These are phyloP conservation scores for Boechera stricta DNA, from an alignment of 345 rosid species.

Conservation along the genomic window DNA sequence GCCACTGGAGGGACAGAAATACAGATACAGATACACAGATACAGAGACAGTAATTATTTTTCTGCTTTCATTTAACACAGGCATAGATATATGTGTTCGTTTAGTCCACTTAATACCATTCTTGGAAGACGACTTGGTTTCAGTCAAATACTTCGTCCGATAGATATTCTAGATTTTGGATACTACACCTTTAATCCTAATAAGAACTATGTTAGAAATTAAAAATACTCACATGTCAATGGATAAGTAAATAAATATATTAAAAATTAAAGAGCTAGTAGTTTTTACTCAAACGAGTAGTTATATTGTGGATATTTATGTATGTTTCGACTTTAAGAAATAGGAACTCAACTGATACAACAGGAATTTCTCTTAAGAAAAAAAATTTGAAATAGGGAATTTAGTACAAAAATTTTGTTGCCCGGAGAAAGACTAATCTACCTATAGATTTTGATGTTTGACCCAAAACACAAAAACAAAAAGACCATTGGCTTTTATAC, in stretches of 20 bases:
- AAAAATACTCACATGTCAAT: conserved; percentile 5
- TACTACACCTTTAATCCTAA: background rate
- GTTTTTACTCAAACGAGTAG: background rate
- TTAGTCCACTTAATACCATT: conserved; percentile 22
- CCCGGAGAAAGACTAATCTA: background rate
- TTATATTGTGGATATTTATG: conserved; percentile 19
- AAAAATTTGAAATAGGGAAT: background rate
- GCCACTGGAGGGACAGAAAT: conserved; percentile 31
- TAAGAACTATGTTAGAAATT: background rate
- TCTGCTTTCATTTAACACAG: conserved; percentile 5
- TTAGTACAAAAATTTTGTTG: background rate
- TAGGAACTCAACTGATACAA: background rate
- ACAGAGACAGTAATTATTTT: conserved; percentile 26
- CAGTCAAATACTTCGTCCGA: conserved; percentile 41
- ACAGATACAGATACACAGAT: conserved; percentile 34
- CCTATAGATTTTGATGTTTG: background rate
- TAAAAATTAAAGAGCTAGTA: background rate
- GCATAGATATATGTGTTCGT: conserved; percentile 32
- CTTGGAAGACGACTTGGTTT: conserved; percentile 33
- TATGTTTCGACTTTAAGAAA: conserved; percentile 23
- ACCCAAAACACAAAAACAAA: background rate
- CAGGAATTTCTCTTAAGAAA: background rate
- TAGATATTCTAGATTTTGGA: background rate
- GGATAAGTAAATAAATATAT: background rate
- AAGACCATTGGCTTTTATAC: background rate